phyloP scores from a whole-genome alignment of 345 rosid species.

The Eutrema yunnanense region DNA sequence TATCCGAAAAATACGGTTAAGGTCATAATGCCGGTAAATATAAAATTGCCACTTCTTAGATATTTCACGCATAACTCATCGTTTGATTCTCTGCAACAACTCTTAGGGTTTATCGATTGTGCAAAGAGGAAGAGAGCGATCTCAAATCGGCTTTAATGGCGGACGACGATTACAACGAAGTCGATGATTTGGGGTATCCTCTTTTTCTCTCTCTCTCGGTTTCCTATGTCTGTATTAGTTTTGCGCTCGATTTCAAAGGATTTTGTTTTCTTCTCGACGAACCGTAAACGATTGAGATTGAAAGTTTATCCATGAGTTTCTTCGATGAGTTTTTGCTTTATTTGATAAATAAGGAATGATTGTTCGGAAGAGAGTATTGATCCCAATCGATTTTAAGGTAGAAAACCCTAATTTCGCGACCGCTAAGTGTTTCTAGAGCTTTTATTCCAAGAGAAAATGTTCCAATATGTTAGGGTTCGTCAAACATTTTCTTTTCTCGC shows the following conservation, averaged over 20 bases:
- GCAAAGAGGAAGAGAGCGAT: not conserved
- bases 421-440: not conserved
- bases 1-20: not conserved
- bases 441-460: too few species aligned
- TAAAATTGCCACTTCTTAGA: not conserved
- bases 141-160: constrained; percentile 44
- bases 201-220: not conserved
- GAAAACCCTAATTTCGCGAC: not conserved
- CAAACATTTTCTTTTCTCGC: not conserved
- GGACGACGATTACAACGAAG: constrained; percentile 69
- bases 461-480: not conserved
- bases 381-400: not conserved
- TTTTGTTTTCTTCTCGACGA: not conserved
- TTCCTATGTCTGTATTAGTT: not conserved
- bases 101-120: constrained; percentile 14
- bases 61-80: not conserved
- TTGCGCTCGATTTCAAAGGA: not conserved
- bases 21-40: not conserved
- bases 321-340: not conserved
- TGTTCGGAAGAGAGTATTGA: not conserved
- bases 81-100: not conserved
- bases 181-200: constrained; percentile 58
- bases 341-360: not conserved
- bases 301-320: not conserved
- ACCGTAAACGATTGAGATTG: not conserved